Conservation (phyloP, 2,329 filamentous ascomycete species). For the Magnaporthales sp. region DNA sequence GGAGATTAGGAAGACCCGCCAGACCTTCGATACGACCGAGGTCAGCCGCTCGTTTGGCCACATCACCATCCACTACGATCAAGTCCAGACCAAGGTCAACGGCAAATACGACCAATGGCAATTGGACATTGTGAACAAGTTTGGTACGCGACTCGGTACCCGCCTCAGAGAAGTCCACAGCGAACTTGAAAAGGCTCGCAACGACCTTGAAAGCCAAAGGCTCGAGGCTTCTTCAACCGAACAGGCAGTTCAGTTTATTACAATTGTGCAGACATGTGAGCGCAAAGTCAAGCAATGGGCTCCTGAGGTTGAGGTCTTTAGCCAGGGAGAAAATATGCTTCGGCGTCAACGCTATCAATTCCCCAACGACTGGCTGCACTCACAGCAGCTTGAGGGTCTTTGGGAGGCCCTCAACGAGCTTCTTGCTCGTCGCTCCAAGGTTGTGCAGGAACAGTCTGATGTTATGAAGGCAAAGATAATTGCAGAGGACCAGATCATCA, state of each 20-base stretch:
- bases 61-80: constrained; percentile 93
- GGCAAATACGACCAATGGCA: constrained; percentile 99
- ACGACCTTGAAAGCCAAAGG: constrained; percentile 84
- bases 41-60: constrained; percentile 89
- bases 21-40: constrained; percentile 95
- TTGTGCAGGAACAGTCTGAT: constrained; percentile 94
- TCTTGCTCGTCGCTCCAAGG: constrained; percentile 82
- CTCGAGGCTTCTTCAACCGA: constrained; percentile 92
- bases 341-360: constrained; percentile 90
- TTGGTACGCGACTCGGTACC: constrained; percentile 77
- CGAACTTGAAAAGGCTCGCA: constrained; percentile 83
- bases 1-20: constrained; percentile 89
- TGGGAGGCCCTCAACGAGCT: constrained; percentile 93
- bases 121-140: constrained; percentile 90
- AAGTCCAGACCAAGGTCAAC: constrained; percentile 97
- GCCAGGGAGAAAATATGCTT: constrained; percentile 88
- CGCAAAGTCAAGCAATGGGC: constrained; percentile 90
- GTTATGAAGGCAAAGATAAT: constrained; percentile 89
- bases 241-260: constrained; percentile 97
- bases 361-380: constrained; percentile 85
- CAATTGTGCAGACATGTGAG: constrained; percentile 92
- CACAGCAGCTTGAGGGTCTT: constrained; percentile 92
- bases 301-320: constrained; percentile 91
- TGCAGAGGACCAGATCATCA: constrained; percentile 86
- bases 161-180: constrained; percentile 89